phyloP scores from a whole-genome alignment of 305 asterid genomes.

The Fraxinus albicans region DNA sequence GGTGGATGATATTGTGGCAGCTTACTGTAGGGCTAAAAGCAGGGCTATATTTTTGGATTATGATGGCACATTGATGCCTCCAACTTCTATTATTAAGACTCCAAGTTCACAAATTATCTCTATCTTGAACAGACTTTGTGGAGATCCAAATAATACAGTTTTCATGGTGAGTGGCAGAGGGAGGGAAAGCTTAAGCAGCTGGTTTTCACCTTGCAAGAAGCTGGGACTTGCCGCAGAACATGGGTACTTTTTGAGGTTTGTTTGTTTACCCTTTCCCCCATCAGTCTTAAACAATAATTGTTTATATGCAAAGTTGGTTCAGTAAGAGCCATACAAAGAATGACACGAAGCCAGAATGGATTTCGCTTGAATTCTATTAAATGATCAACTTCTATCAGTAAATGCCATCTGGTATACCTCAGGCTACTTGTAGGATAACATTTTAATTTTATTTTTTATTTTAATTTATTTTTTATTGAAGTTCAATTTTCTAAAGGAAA shows the following conservation, averaged over 20 bases:
- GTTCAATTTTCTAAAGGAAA: neutral
- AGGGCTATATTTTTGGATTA: conserved; percentile 90
- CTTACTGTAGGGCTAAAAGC: conserved; percentile 61
- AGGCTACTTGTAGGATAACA: neutral
- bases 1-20: conserved; percentile 65
- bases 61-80: conserved; percentile 96
- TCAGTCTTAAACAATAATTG: conserved; percentile 10
- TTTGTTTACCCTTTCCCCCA: conserved; percentile 20
- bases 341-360: neutral
- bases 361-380: neutral
- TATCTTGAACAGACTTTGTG: conserved; percentile 65
- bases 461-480: neutral
- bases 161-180: conserved; percentile 97
- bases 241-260: conserved; percentile 87
- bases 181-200: conserved; percentile 70
- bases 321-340: neutral
- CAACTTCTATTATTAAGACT: conserved; percentile 68
- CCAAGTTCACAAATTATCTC: conserved; percentile 72
- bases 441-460: neutral
- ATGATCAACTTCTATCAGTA: neutral
- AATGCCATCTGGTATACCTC: neutral
- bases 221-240: conserved; percentile 97
- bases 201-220: conserved; percentile 83
- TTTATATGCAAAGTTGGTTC: neutral
- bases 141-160: conserved; percentile 61